Evolutionary conservation across 2,329 filamentous ascomycete species (phyloP).

Genomic region (Ophiosphaerella herpotricha): DNA sequence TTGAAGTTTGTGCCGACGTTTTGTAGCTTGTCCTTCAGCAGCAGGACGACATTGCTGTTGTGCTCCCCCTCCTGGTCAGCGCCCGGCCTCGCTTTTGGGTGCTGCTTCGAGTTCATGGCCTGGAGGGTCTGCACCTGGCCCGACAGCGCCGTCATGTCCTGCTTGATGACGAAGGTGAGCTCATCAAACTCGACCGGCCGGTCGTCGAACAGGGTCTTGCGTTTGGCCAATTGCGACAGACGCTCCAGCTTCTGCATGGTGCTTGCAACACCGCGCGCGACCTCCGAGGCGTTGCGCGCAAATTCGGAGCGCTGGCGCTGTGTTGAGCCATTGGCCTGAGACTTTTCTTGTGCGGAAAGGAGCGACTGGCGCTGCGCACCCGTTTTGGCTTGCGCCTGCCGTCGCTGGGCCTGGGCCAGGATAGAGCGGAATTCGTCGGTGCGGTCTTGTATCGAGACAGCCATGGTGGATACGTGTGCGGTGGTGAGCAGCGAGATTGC

Average conservation of each 20-base stretch:
- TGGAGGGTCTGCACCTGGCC: constrained; percentile 87
- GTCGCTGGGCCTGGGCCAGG: constrained; percentile 80
- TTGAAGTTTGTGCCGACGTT: constrained; percentile 96
- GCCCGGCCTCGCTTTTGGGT: constrained; percentile 61
- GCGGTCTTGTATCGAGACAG: constrained; percentile 87
- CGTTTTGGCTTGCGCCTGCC: constrained; percentile 74
- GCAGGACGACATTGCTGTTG: constrained; percentile 94
- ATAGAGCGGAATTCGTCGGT: constrained; percentile 95
- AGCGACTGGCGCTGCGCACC: constrained; percentile 81
- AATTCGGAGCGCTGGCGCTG: constrained; percentile 76
- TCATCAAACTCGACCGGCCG: constrained; percentile 95
- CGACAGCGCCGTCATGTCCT: constrained; percentile 85
- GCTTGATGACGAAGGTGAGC: constrained; percentile 96
- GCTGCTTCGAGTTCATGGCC: constrained; percentile 74
- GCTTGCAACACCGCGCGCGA: constrained; percentile 85
- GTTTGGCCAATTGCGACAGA: constrained; percentile 89
- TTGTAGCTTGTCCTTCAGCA: constrained; percentile 88
- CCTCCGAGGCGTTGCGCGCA: constrained; percentile 86
- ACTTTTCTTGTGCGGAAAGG: constrained; percentile 69
- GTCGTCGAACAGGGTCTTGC: constrained; percentile 97
- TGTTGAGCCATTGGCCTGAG: constrained; percentile 59
- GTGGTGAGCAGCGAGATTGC: constrained; percentile 9
- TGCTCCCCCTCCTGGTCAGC: constrained; percentile 86
- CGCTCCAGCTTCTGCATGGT: constrained; percentile 97
- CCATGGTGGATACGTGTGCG: constrained; percentile 49